Base-by-base conservation (phyloP, 352 stramenopile species). In the Globisporangium irregulare region DNA sequence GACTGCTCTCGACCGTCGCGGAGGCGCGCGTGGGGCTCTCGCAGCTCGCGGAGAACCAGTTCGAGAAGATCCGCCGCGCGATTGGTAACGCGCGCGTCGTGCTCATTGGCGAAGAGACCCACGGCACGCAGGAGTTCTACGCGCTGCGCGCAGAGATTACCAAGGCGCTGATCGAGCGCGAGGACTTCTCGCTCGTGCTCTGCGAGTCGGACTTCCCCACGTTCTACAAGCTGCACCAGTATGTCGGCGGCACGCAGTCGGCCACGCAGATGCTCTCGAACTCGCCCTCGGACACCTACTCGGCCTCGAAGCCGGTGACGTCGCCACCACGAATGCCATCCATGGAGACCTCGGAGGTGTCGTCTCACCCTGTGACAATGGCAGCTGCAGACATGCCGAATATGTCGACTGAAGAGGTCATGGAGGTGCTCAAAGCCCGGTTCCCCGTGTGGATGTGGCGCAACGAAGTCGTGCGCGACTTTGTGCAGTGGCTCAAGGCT, bases 401-500 rank as follows among this genome's bases (percentile, higher is more conserved):
- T 41, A 41, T 54, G 25, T 24, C 60, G 25, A 41, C 66, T 29
- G 71, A 75, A 14, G 73, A 79, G 58, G 67, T 79, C 29, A 77
- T 79, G 71, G 67, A 77, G 14, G 68, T 63, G 20, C 63, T 77
- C 10, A 77, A 77, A 36, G 59, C 66, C 14, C 66, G 70, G 12
- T 80, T 80, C 46, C 74, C 74, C 41, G 64, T 72, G 53, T 80
- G 74, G 74, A 80, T 80, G 74, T 80, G 74, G 74, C 74, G 69
- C 62, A 80, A 80, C 46, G 68, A 76, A 34, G 67, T 75, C 29
- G 67, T 80, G 53, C 67, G 71, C 25, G 74, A 78, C 48, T 80
- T 80, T 70, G 67, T 78, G 55, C 56, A 78, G 46, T 80, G 74
- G 74, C 67, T 77, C 24, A 64, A 79, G 43, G 48, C 29, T 9